Evolutionary conservation across 2,329 filamentous ascomycete species (phyloP), one percentile per base, ranked within the genome.

Genomic region (Esteya vermicola): DNA sequence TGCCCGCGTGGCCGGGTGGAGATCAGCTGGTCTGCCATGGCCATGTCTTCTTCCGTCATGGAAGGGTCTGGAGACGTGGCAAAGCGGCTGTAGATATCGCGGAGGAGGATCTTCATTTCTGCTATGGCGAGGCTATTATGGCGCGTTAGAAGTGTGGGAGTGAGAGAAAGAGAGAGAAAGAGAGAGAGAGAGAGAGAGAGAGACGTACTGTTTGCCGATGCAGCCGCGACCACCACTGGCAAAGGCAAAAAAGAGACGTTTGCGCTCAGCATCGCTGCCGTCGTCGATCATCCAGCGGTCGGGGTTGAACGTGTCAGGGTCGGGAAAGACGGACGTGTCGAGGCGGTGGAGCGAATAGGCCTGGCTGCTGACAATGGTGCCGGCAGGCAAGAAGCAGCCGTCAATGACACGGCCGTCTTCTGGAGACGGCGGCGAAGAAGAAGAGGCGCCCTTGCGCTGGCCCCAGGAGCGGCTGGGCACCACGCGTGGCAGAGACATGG

Each of bases 251-350:
- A 78, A 72, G 8, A 73, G 51, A 33, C 72, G 62, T 48, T 72
- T 72, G 42, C 74, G 65, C 50, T 89, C 81, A 43, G 80, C 69
- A 50, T 89, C 84, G 3, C n/a, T n/a, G n/a, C 83, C 85, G 34
- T 78, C 70, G 9, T 70, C 67, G 14, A 70, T 75, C 47, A 94
- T 72, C 88, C 88, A 95, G 48, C 89, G 71, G 42, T 89, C 82
- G 0, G 88, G 88, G 38, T 78, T 67, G 53, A 88, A 95, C 6
- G 57, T 60, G 44, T 93, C 81, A 0, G 86, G 81, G 33, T 86
- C 70, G 1, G 80, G 76, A 54, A 93, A 96, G 2, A 85, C 79
- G 41, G 77, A 67, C 10, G 60, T 54, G 47, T 79, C 70, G 41
- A 75, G 60, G 18, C 68, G 66, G 46, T 79, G 72, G 26, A 76